These are phyloP conservation scores for Jaminaea rosea DNA, from an alignment of 1,284 basidiomycete genomes.

Conservation along the genomic window DNA sequence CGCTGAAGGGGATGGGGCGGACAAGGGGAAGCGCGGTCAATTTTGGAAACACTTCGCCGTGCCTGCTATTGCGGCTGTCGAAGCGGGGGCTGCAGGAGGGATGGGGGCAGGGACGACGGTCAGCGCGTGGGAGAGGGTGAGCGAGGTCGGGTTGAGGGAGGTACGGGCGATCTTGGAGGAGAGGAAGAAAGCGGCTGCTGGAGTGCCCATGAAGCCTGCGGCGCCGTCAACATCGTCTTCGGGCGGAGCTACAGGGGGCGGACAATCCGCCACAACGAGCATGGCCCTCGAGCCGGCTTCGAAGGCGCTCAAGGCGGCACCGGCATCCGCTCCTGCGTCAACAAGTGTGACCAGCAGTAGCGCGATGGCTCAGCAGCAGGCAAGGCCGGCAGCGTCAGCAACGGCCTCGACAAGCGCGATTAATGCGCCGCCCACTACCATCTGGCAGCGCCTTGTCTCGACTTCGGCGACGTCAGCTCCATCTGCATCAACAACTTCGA, in stretches of 20 bases:
- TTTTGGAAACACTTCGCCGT: not conserved
- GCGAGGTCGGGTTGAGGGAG: not conserved
- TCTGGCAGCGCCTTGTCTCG: not conserved
- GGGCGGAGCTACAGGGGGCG: not conserved
- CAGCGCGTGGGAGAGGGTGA: constrained; percentile 1
- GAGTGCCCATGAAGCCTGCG: not conserved
- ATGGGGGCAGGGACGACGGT: too few species aligned
- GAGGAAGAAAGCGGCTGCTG: not conserved
- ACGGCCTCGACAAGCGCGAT: too few species aligned
- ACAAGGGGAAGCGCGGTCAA: not conserved
- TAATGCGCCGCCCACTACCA: not conserved
- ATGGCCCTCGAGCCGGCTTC: not conserved
- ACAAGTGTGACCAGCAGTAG: not conserved
- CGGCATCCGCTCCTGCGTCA: not conserved
- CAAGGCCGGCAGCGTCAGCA: not conserved
- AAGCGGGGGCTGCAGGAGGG: not conserved
- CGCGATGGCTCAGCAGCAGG: not conserved
- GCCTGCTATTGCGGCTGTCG: not conserved
- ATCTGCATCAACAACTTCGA: not conserved
- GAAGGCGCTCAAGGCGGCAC: not conserved
- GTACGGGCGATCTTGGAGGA: not conserved
- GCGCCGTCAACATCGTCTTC: not conserved
- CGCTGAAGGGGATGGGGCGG: too few species aligned
- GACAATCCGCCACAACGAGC: not conserved
- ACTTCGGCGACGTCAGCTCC: not conserved